Evolutionary conservation across 768 basidiomycete genomes (phyloP), one percentile per base, ranked within the genome.

Genomic region (Leccinellum rugosiceps): DNA sequence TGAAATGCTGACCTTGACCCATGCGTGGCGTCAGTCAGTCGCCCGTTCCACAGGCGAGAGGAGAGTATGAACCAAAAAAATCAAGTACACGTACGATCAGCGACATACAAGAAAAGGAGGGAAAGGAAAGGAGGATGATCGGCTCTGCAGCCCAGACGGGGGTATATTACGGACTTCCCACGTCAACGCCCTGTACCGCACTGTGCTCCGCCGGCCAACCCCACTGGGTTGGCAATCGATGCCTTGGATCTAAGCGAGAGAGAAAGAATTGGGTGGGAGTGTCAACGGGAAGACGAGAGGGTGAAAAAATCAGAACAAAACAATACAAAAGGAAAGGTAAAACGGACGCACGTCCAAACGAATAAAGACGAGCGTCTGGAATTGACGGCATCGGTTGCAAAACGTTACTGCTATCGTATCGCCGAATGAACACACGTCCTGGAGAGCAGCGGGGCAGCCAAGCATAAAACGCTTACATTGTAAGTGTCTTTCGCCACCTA

Each of bases 341-440:
- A 41, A 57, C 28, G 8, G 31, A 55, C 57, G 28, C 2, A 62
- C 65, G 52, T 52, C 10, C 34, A 32, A 46, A 53, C 47, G 43
- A 26, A 35, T 38, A 26, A 19, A 11, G 28, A 15, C 28, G 34
- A n/a, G 32, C 0, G n/a, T 45, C n/a, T 10, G 38, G 8, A 45
- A 44, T 21, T 6, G 23, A 10, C 25, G 31, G 0, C 35, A 15
- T 32, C 19, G 44, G 23, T 23, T 25, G 28, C 26, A 32, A 30
- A 14, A 32, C 7, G 30, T 38, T 50, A 34, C 54, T 50, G 14
- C n/a, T 43, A 43, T 43, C 11, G 15, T 35, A 21, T 43, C n/a
- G 31, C 28, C 28, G 26, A 4, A 32, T 53, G 25, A 59, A 41
- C 21, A 54, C 2, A 26, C 4, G 17, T 43, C 28, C 19, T 25